A percentile compares a stretch with the other conserved stretches of the same genome.
phyloP scores from a whole-genome alignment of 805 yeast species.

The Candida vaughaniae region DNA sequence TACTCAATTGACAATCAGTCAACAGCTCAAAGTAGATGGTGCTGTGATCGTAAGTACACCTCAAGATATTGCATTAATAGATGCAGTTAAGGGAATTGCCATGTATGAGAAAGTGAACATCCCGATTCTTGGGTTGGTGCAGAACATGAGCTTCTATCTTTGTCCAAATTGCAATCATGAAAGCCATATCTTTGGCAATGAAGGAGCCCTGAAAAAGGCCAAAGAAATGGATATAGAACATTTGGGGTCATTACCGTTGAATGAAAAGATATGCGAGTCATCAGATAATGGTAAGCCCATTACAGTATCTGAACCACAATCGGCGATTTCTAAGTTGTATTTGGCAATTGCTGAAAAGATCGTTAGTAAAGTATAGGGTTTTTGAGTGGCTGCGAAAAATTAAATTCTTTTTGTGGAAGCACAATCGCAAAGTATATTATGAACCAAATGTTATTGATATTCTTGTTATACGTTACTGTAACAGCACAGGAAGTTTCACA shows the following conservation, averaged over 20 bases:
- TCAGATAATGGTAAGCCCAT: slow-evolving; percentile 70
- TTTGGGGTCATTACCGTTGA: slow-evolving; percentile 68
- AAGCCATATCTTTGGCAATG: slow-evolving; percentile 71
- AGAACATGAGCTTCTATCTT: slow-evolving; percentile 75
- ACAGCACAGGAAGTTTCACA: too few species aligned
- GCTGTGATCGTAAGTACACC: slow-evolving; percentile 84
- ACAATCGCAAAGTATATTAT: too few species aligned
- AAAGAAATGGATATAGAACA: slow-evolving; percentile 46
- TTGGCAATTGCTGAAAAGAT: slow-evolving; percentile 42
- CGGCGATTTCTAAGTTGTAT: slow-evolving; percentile 43
- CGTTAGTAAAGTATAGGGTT: not conserved
- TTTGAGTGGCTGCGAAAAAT: too few species aligned
- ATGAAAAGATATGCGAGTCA: slow-evolving; percentile 54
- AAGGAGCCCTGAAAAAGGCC: slow-evolving; percentile 56
- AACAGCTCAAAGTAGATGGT: slow-evolving; percentile 72
- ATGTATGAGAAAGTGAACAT: slow-evolving; percentile 72
- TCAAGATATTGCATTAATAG: slow-evolving; percentile 79
- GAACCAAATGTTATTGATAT: too few species aligned
- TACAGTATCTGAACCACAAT: slow-evolving; percentile 42
- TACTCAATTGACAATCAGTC: slow-evolving; percentile 79
- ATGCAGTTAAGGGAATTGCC: slow-evolving; percentile 75
- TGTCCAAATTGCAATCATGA: slow-evolving; percentile 78
- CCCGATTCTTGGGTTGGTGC: slow-evolving; percentile 75
- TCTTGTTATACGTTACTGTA: too few species aligned
- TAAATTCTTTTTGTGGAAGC: too few species aligned